These are phyloP conservation scores for Fusarium albidum DNA, from an alignment of 2,329 filamentous ascomycete genomes.

Conservation along the genomic window DNA sequence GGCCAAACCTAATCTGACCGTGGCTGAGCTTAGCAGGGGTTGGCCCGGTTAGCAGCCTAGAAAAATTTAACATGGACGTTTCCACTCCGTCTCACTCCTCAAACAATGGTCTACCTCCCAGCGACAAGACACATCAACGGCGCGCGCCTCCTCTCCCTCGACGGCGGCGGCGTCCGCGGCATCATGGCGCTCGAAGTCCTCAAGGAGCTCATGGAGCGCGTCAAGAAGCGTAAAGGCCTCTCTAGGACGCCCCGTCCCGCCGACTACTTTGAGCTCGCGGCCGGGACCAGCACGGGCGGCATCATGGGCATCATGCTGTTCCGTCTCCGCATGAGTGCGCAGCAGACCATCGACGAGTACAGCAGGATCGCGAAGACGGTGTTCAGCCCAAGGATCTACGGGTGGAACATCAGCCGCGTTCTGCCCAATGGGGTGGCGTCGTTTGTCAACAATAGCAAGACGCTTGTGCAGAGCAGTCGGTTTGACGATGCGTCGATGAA, in stretches of 20 bases:
- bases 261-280: constrained; percentile 31
- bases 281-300: constrained; percentile 29
- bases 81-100: background rate
- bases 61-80: background rate
- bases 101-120: constrained; percentile 1
- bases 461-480: constrained; percentile 19
- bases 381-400: constrained; percentile 28
- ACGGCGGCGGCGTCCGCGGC: constrained; percentile 18
- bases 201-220: constrained; percentile 6
- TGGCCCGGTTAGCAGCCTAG: too few relatives aligned
- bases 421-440: constrained; percentile 6
- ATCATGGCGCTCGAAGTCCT: constrained; percentile 7
- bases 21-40: background rate
- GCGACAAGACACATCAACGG: constrained; percentile 12
- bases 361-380: constrained; percentile 25
- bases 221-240: background rate
- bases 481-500: constrained; percentile 23
- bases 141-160: constrained; percentile 10
- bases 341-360: constrained; percentile 27
- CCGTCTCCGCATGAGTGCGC: constrained; percentile 27
- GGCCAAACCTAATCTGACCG: too few relatives aligned
- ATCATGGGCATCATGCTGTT: constrained; percentile 33
- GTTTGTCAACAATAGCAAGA: constrained; percentile 23
- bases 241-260: background rate
- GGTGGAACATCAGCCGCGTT: constrained; percentile 16